A percentile compares a stretch with the other conserved stretches of the same genome.
phyloP scores from a whole-genome alignment of 345 rosid genomes.

The Dimocarpus longan region DNA sequence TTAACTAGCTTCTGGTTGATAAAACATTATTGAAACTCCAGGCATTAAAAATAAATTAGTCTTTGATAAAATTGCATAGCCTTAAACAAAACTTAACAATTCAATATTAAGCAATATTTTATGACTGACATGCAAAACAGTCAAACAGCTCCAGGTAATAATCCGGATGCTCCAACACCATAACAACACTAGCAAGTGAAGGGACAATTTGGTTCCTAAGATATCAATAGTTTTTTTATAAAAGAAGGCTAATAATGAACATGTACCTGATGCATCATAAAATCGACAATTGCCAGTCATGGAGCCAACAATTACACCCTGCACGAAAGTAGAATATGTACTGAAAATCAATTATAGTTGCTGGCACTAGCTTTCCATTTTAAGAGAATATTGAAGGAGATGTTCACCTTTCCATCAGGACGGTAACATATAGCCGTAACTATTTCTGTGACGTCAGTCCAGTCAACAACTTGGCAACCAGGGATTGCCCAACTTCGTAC shows the following conservation, averaged over 20 bases:
- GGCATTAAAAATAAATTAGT: neutral
- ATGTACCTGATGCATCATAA: constrained; percentile 41
- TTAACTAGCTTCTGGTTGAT: neutral
- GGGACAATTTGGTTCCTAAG: neutral
- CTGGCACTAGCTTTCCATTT: neutral
- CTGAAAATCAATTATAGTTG: constrained; percentile 2
- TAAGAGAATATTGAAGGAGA: constrained; percentile 7
- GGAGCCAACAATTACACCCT: constrained; percentile 44
- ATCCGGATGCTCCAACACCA: neutral
- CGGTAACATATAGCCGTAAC: constrained; percentile 46
- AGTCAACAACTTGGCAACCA: constrained; percentile 47
- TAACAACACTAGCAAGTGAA: neutral
- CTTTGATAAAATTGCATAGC: neutral
- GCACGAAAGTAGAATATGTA: constrained; percentile 1
- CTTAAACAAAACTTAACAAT: neutral
- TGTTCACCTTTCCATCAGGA: constrained; percentile 47
- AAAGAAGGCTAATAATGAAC: neutral
- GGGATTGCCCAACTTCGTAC: constrained; percentile 41
- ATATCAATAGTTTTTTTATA: neutral
- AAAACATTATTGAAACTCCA: neutral
- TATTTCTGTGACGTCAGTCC: constrained; percentile 46
- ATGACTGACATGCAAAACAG: neutral
- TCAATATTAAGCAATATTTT: neutral
- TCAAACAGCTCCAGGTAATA: no score
- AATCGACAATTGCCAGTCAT: constrained; percentile 44